Conservation (phyloP, 2,329 filamentous ascomycete species). For the Fusarium burgessii region DNA sequence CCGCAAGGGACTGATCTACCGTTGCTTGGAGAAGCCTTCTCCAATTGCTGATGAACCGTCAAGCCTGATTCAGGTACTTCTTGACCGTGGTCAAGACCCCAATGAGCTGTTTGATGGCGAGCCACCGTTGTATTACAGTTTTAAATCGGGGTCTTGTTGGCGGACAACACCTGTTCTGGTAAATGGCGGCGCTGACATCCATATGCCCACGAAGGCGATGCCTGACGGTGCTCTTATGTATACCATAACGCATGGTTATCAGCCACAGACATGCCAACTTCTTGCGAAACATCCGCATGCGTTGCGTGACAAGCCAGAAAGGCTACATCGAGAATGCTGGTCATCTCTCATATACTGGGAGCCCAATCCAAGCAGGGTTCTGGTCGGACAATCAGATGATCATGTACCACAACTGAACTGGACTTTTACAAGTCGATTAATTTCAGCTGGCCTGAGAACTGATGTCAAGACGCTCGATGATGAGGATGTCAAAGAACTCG, state of each 20-base stretch:
- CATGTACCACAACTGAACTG: constrained; percentile 42
- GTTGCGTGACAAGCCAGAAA: constrained; percentile 34
- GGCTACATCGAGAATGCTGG: constrained; percentile 43
- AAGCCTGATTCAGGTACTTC: constrained; percentile 40
- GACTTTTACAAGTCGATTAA: constrained; percentile 41
- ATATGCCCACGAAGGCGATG: constrained; percentile 43
- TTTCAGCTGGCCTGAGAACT: constrained; percentile 43
- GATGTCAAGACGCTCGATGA: constrained; percentile 41
- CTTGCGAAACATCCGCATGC: constrained; percentile 42
- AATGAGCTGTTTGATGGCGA: constrained; percentile 44
- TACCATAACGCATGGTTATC: constrained; percentile 43
- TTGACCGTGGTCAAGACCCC: constrained; percentile 44
- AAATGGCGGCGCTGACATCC: constrained; percentile 43
- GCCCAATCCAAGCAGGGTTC: constrained; percentile 10
- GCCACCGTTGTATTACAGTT: constrained; percentile 45
- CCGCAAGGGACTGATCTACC: constrained; percentile 39
- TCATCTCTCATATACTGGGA: constrained; percentile 39
- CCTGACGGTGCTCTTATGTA: constrained; percentile 47
- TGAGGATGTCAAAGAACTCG: constrained; percentile 35
- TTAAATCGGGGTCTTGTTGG: constrained; percentile 46
- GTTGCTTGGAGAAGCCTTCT: constrained; percentile 39
- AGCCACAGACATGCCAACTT: constrained; percentile 45
- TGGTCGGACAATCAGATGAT: constrained; percentile 10
- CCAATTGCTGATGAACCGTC: constrained; percentile 44
- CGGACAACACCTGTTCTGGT: constrained; percentile 46